Base-by-base conservation (phyloP, 768 basidiomycete genomes). In the Rhodotorula taiwanensis region DNA sequence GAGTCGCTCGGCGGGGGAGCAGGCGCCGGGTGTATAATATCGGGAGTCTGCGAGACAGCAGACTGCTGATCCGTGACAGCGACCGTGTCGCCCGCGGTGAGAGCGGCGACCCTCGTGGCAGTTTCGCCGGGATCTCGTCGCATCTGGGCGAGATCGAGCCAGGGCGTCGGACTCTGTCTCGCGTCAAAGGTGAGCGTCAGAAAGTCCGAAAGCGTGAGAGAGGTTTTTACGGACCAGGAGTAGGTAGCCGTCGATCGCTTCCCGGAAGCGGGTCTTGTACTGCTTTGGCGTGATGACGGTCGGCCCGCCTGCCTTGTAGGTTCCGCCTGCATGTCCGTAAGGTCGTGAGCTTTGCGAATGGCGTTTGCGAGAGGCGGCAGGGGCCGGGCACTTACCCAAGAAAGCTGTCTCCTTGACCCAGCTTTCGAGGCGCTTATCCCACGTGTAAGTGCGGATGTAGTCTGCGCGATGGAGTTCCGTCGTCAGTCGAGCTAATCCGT, bases 381-480 rank as follows among this genome's bases (percentile, higher is more conserved):
- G n/a, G n/a, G 27, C 23, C 11, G 16, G 20, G 48, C 82, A 81
- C 27, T 83, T 87, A 52, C 79, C 92, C 28, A 98, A 79, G 76
- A 93, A 91, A 0, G 88, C 82, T 4, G 89, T 86, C 71, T 98
- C 95, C 74, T 98, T 99, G 48, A 97, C 90, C 92, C 90, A 95
- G 64, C 86, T 97, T 77, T 98, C 95, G 23, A 99, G 79, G 71
- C 91, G 92, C 79, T 99, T 99, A 79, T 99, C 95, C 91, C 91
- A 95, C 0, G 90, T 94, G 73, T 93, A 94, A 6, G 91, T 92
- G 14, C 92, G 86, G 67, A 94, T 89, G 73, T 91, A 95, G 75
- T 95, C 91, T 93, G 58, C 9, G 36, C n/a, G n/a, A n/a, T n/a
- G n/a, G n/a, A n/a, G n/a, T n/a, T n/a, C n/a, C n/a, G n/a, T n/a